Conservation (phyloP, 306 rosid genomes). For the Ormosia semicastrata region DNA sequence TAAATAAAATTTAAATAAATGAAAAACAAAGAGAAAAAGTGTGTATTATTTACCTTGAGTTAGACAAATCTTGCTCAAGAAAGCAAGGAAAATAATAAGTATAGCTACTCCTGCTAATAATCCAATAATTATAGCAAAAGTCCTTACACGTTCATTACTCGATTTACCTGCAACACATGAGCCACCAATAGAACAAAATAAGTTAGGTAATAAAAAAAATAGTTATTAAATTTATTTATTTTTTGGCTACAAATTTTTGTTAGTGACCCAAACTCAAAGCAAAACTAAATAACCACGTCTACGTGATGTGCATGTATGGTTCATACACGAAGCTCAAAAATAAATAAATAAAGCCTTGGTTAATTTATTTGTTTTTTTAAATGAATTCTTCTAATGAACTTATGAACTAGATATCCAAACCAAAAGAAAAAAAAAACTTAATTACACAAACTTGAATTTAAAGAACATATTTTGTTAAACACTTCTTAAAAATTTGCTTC, state of each 20-base stretch:
- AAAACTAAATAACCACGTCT: no score
- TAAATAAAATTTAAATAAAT: neutral
- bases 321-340: no score
- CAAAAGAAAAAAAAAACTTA: no score
- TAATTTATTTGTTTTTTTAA: no score
- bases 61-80: constrained; percentile 51
- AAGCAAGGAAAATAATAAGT: constrained; percentile 62
- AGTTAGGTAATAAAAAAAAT: neutral
- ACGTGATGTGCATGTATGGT: no score
- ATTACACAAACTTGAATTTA: no score
- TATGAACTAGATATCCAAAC: no score
- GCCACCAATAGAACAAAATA: neutral
- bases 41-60: constrained; percentile 39
- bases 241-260: no score
- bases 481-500: neutral
- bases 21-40: neutral
- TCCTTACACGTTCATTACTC: constrained; percentile 51
- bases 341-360: no score
- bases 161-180: constrained; percentile 51
- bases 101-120: constrained; percentile 76
- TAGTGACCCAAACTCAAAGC: no score
- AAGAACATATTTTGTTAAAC: neutral
- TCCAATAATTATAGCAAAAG: constrained; percentile 78
- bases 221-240: no score
- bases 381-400: no score